These are phyloP conservation scores for Eucalyptus microcorys DNA, from an alignment of 345 rosid genomes.

Conservation along the genomic window DNA sequence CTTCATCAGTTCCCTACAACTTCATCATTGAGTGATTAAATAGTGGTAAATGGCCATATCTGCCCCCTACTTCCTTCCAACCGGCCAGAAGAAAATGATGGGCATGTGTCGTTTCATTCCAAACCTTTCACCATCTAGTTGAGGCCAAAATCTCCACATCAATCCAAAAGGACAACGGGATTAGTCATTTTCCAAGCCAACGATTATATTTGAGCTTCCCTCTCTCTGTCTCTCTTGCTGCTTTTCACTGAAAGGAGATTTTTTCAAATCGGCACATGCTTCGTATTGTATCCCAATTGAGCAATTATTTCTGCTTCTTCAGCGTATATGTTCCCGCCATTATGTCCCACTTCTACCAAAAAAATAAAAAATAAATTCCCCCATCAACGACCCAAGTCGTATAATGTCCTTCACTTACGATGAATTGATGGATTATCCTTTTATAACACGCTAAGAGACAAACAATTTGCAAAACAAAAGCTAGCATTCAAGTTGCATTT, in stretches of 20 bases:
- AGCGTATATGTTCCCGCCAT: neutral
- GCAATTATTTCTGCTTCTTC: neutral
- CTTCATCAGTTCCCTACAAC: neutral
- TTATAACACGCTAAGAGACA: neutral
- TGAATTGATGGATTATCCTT: neutral
- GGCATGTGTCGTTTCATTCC: neutral
- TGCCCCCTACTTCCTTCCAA: neutral
- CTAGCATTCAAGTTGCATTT: neutral
- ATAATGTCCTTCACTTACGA: neutral
- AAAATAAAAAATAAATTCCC: neutral
- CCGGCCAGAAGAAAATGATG: neutral
- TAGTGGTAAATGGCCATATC: neutral
- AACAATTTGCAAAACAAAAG: neutral
- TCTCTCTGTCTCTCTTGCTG: neutral
- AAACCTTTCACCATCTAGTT: neutral
- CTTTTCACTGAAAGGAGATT: neutral
- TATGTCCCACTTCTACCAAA: neutral
- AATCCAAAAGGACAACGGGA: slow-evolving; percentile 17
- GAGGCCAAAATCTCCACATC: slow-evolving; percentile 12
- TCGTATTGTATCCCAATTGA: neutral
- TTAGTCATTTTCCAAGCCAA: slow-evolving; percentile 22
- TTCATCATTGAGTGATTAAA: neutral
- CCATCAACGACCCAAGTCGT: neutral
- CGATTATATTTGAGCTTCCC: neutral
- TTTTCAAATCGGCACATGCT: neutral